Percentiles rank a stretch among this genome's conserved stretches.
Evolutionary conservation across 148 eudicot species (phyloP).

Genomic region (Chenopodium formosanum): DNA sequence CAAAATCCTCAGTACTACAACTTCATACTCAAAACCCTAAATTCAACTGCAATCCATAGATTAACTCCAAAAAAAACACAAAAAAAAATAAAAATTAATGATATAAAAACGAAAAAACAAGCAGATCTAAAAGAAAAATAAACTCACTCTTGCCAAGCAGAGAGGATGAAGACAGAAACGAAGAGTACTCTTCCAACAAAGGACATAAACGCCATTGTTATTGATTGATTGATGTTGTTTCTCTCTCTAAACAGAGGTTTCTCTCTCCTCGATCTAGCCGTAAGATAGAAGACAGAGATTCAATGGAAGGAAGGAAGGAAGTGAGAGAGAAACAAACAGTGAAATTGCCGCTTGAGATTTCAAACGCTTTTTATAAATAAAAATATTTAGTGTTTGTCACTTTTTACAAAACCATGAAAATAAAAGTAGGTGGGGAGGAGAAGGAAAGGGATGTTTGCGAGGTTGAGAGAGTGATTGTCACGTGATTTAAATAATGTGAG

Average conservation of each 20-base stretch:
- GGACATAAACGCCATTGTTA: constrained; percentile 60
- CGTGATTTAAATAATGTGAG: background rate
- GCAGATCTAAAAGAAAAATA: constrained; percentile 33
- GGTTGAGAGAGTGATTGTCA: background rate
- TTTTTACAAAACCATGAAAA: background rate
- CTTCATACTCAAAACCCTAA: constrained; percentile 17
- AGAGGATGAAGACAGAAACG: constrained; percentile 68
- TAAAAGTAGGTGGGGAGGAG: background rate
- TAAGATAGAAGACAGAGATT: constrained; percentile 28
- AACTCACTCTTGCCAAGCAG: constrained; percentile 84
- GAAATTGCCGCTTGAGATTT: constrained; percentile 28
- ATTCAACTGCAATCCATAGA: background rate
- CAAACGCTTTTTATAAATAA: constrained; percentile 14
- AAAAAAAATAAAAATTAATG: background rate
- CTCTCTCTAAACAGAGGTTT: constrained; percentile 1
- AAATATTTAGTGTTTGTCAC: background rate
- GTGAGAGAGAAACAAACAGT: constrained; percentile 9
- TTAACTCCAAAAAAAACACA: background rate
- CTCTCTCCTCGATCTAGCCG: constrained; percentile 20
- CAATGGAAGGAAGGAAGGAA: background rate
- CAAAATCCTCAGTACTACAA: background rate
- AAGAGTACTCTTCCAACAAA: constrained; percentile 76
- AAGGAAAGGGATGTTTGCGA: background rate
- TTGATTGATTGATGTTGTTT: background rate
- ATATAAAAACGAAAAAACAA: background rate